Conservation (phyloP, 2,329 filamentous ascomycete genomes). For the Trichoderma koningii region DNA sequence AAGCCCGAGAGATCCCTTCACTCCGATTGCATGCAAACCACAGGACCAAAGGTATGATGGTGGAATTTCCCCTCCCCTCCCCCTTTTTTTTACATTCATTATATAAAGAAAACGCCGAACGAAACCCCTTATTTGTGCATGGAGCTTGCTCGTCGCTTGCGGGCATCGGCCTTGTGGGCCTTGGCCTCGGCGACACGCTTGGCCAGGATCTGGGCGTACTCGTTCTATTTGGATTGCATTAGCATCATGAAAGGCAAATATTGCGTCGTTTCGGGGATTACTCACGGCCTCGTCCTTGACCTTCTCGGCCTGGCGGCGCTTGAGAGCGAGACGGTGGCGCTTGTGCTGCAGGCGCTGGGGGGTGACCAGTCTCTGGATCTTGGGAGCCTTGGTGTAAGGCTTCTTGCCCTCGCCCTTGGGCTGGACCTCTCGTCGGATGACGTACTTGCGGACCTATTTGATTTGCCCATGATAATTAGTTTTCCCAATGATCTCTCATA, state of each 20-base stretch:
- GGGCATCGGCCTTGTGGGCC: constrained; percentile 86
- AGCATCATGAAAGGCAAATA: constrained; percentile 39
- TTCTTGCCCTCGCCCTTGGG: constrained; percentile 97
- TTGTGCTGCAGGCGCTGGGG: constrained; percentile 99
- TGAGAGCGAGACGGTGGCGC: constrained; percentile 96
- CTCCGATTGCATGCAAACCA: constrained; percentile 48
- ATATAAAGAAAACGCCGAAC: constrained; percentile 39
- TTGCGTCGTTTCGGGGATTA: constrained; percentile 34
- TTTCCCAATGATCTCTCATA: constrained; percentile 31
- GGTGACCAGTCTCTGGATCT: constrained; percentile 99
- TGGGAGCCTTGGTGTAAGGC: constrained; percentile 99
- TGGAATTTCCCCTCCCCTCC: constrained; percentile 11
- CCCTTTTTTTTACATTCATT: constrained; percentile 38
- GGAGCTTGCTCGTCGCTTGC: constrained; percentile 96
- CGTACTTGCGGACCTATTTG: constrained; percentile 93
- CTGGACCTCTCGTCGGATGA: constrained; percentile 97
- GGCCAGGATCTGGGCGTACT: constrained; percentile 94
- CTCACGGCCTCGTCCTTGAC: constrained; percentile 98
- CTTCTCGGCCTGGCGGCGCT: constrained; percentile 96
- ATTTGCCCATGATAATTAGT: constrained; percentile 45
- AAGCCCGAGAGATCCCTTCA: constrained; percentile 41
- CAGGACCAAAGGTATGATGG: constrained; percentile 42
- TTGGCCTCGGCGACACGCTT: constrained; percentile 98
- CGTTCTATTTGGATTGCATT: constrained; percentile 68
- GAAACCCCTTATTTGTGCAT: constrained; percentile 72